Evolutionary conservation across 306 rosid genomes (phyloP), one percentile per base, ranked within the genome.

Genomic region (Vachellia pachyceras): DNA sequence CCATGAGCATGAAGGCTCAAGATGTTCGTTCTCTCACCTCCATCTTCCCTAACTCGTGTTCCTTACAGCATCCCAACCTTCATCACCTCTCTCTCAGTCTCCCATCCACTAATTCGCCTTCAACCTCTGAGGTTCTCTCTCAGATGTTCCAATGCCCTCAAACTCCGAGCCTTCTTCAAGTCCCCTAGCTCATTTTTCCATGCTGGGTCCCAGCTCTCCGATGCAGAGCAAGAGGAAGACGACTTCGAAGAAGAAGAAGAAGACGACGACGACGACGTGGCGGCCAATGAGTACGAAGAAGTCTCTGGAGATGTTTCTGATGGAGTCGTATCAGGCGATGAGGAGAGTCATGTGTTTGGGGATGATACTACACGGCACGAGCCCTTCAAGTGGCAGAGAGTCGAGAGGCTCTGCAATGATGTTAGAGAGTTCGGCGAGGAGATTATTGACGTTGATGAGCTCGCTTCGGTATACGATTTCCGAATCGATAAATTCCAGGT

Each of bases 401-500:
- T 93, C 5, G 96, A 91, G 84, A 93, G 87, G 88, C 88, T 95
- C 33, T 69, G 86, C 79, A 74, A 80, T 39, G 98, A 95, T 75
- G 97, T 91, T 18, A 86, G 84, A 72, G 87, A 86, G 87, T 95
- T 93, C 22, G 98, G 99, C 33, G 92, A 85, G 20, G 97, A 84
- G 36, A 89, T 93, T 40, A 85, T 93, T 42, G 97, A 93, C 66
- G 92, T 79, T 60, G 90, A 90, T 67, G 98, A 93, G 47, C 97
- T 95, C 65, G 91, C 94, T 63, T 88, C 94, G 5, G 60, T 95
- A 50, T 93, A 95, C 73, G 87, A 89, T 85, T 95, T 95, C 67
- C 94, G 98, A 10, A 93, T 95, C 72, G 99, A 95, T 81, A 91
- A 93, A 65, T 95, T 95, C 85, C 99, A 95, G 97, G 99, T 93